Evolutionary conservation across 192 early-diverging fungal species (phyloP), one percentile per base, ranked within the genome.

Genomic region (Oehlia diaphana): DNA sequence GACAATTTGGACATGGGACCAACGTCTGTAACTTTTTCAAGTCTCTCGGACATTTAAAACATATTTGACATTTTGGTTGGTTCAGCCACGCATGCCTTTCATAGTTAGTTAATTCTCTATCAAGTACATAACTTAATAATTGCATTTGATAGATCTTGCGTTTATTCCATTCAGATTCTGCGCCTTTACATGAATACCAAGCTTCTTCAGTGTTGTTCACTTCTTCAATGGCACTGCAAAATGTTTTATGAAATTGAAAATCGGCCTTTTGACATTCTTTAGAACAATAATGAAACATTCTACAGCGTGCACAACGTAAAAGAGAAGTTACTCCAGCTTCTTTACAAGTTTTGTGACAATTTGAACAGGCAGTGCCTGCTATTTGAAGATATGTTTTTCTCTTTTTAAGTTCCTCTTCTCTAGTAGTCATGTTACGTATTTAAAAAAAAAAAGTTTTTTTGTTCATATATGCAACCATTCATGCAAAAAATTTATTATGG

Each of bases 31-130:
- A 47, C 8, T 14, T 49, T 78, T 66, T 26, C 31, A 68, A 47
- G 9, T 78, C 76, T n/a, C n/a, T 28, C 9, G 65, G 26, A 23
- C 39, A 68, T 14, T 33, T 49, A n/a, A 78, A 68, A 78, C 76
- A 78, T 26, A 78, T 47, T 47, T 78, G 76, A 53, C 76, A 78
- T 68, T 78, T 78, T 35, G 76, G 76, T 50, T 78, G 76, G 35
- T 68, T 23, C 14, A 78, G 31, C 63, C 61, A 68, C 2, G 33
- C 26, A 68, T 69, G 67, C 1, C 50, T 78, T n/a, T 78, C 76
- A 53, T 66, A 66, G 14, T 35, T 39, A 21, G 37, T 50, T 33
- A 69, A 28, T 7, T 61, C 58, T n/a, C 76, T 63, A 13, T 78
- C 76, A 19, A 78, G 64, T 49, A 19, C 26, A 10, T 13, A 35